Evolutionary conservation across 2,329 filamentous ascomycete species (phyloP), one percentile per base, ranked within the genome.

Genomic region (Tothia fuscella): DNA sequence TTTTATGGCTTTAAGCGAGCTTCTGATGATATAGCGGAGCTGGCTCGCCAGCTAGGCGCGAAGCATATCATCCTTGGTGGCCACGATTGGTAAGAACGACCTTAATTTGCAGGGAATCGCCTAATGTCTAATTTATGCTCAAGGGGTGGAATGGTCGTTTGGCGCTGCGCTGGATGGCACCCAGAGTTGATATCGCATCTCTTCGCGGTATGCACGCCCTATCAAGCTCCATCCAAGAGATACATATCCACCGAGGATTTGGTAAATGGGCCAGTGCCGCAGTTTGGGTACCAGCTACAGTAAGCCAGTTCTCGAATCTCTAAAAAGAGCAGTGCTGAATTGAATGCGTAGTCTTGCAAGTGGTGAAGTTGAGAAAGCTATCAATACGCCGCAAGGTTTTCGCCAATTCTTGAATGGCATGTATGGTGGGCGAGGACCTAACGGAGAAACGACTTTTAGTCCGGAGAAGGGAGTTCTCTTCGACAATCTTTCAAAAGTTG

Each of bases 281-380:
- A 82, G 53, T 89, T 93, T 55, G 70, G 63, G 12, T 98, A 98
- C 61, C 89, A 95, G 67, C 57, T 91, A 34, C 85, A 93, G n/a
- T n/a, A n/a, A n/a, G n/a, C n/a, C n/a, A n/a, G n/a, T n/a, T 49
- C n/a, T n/a, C n/a, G n/a, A n/a, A n/a, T n/a, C n/a, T n/a, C n/a
- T n/a, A n/a, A n/a, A n/a, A n/a, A n/a, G n/a, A n/a, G n/a, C n/a
- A n/a, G n/a, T n/a, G n/a, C n/a, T n/a, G n/a, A n/a, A n/a, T n/a
- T n/a, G n/a, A n/a, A n/a, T n/a, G n/a, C n/a, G n/a, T n/a, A n/a
- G n/a, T 73, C 34, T 95, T 39, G 72, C 70, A 1, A 77, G 78
- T 16, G 75, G 76, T 0, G 76, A 81, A 13, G 58, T 65, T 26
- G 62, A 64, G 47, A 57, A 56, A 46, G 50, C 43, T 25, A 52